Evolutionary conservation across 2,329 filamentous ascomycete species (phyloP).

Genomic region (Diaporthe destruens): DNA sequence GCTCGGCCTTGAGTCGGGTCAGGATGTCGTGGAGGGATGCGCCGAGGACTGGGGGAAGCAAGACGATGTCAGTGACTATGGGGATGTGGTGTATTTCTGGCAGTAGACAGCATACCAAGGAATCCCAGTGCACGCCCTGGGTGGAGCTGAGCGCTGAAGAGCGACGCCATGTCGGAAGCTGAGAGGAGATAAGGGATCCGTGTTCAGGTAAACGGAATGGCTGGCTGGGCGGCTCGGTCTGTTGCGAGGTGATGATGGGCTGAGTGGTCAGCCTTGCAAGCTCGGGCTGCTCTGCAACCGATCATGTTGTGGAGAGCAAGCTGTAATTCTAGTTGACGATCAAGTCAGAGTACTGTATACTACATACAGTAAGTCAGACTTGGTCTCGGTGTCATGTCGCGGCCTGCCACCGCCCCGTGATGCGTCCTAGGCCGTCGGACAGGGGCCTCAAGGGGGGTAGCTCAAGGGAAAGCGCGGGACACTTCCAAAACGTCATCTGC

Average conservation of each 20-base stretch:
- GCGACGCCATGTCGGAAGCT: conserved; percentile 50
- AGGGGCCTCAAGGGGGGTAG: conserved; percentile 7
- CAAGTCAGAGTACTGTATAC: neutral
- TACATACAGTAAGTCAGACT: neutral
- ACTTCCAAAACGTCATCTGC: conserved; percentile 40
- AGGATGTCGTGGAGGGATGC: conserved; percentile 92
- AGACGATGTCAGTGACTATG: conserved; percentile 36
- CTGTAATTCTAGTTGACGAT: neutral
- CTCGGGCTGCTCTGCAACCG: neutral
- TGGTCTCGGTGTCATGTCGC: conserved; percentile 25
- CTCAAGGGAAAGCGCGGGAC: conserved; percentile 26
- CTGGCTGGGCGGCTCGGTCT: conserved; percentile 2
- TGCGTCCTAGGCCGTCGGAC: conserved; percentile 28
- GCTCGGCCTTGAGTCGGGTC: conserved; percentile 88
- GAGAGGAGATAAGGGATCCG: conserved; percentile 3
- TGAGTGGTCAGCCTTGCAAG: conserved; percentile 10
- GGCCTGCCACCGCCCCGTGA: conserved; percentile 39
- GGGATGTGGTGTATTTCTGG: neutral
- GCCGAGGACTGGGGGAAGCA: conserved; percentile 75
- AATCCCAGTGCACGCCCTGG: conserved; percentile 77
- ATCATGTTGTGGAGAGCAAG: conserved; percentile 20
- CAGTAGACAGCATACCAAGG: conserved; percentile 54
- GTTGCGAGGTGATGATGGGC: conserved; percentile 11
- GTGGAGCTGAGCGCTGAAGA: conserved; percentile 72
- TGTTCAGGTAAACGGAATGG: neutral